Conservation (phyloP, 305 asterid genomes). For the Fraxinus sp. region DNA sequence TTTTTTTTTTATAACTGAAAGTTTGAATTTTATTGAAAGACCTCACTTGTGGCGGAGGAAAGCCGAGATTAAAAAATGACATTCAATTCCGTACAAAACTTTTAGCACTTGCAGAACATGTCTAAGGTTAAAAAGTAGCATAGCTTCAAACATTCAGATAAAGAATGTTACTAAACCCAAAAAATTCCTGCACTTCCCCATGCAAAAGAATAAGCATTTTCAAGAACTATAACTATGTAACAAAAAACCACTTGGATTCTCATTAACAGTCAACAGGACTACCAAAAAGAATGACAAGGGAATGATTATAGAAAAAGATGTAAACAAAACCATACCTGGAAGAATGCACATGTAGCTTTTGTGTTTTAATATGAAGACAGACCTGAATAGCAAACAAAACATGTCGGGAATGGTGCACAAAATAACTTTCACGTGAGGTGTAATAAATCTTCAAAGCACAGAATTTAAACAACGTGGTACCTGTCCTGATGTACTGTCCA, state of each 20-base stretch:
- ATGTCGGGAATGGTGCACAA: conserved; percentile 14
- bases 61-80: no score
- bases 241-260: not conserved
- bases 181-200: not conserved
- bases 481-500: conserved; percentile 89
- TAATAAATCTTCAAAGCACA: conserved; percentile 14
- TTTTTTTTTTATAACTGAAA: no score
- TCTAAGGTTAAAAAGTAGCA: conserved; percentile 7
- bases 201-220: not conserved
- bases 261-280: not conserved
- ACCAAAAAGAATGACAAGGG: conserved; percentile 5
- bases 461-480: conserved; percentile 34
- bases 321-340: conserved; percentile 47
- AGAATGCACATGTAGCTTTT: conserved; percentile 48
- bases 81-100: not conserved
- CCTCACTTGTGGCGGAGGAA: no score
- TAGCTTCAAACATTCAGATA: conserved; percentile 2
- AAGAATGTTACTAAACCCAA: not conserved
- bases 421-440: conserved; percentile 1
- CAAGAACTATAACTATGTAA: not conserved
- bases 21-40: no score
- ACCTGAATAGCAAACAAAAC: conserved; percentile 55
- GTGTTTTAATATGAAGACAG: conserved; percentile 74
- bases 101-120: not conserved
- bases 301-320: conserved; percentile 10